phyloP scores from a whole-genome alignment of 768 basidiomycete species.

The Auricularia cornea region DNA sequence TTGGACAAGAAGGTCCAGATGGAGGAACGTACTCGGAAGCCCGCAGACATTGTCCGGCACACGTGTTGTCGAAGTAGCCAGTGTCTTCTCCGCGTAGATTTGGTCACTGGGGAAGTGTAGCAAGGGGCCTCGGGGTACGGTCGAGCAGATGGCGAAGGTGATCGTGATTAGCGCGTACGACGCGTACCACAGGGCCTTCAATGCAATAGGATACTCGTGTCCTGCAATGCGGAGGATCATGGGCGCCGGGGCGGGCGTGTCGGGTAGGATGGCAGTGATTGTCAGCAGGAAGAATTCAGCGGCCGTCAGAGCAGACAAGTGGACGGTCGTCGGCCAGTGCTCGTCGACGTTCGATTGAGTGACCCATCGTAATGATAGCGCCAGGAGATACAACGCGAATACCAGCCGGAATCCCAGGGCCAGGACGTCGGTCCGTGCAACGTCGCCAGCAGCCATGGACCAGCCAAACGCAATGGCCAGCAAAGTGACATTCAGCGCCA shows the following conservation, averaged over 20 bases:
- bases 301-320: slow-evolving; percentile 50
- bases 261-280: slow-evolving; percentile 50
- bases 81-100: slow-evolving; percentile 68
- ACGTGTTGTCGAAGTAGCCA: slow-evolving; percentile 49
- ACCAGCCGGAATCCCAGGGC: slow-evolving; percentile 37
- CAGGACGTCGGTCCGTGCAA: slow-evolving; percentile 20
- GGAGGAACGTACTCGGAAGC: slow-evolving; percentile 32
- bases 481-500: slow-evolving; percentile 40
- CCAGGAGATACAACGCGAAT: slow-evolving; percentile 53
- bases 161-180: slow-evolving; percentile 42
- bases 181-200: slow-evolving; percentile 40
- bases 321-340: slow-evolving; percentile 44
- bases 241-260: not conserved
- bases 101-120: slow-evolving; percentile 64
- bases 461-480: slow-evolving; percentile 51
- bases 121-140: slow-evolving; percentile 62
- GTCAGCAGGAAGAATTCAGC: slow-evolving; percentile 39
- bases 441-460: slow-evolving; percentile 27
- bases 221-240: slow-evolving; percentile 1
- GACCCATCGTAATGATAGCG: slow-evolving; percentile 45
- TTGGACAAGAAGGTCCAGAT: not conserved
- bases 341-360: slow-evolving; percentile 29
- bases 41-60: slow-evolving; percentile 72
- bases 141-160: slow-evolving; percentile 35
- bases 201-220: slow-evolving; percentile 18